A percentile compares a stretch with the other conserved stretches of the same genome.
phyloP scores from a whole-genome alignment of 2,329 filamentous ascomycete species.

The Colletotrichum phormii region DNA sequence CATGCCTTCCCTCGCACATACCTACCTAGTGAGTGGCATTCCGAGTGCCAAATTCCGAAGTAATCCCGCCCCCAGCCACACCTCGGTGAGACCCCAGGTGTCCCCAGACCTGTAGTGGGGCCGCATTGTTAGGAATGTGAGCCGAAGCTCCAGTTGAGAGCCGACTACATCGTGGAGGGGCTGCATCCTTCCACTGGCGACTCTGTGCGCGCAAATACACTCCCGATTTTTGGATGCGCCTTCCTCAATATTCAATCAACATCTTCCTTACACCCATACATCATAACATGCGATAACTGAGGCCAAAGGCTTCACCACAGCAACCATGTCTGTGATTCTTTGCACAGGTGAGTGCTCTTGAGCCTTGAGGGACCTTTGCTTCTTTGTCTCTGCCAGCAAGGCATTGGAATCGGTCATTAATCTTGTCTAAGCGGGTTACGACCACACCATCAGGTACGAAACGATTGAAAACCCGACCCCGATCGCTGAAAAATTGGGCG shows the following conservation, averaged over 20 bases:
- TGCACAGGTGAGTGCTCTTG: slow-evolving; percentile 64
- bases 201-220: slow-evolving; percentile 13
- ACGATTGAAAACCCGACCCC: background rate
- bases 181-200: slow-evolving; percentile 14
- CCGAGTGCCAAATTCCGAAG: slow-evolving; percentile 3
- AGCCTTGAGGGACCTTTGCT: background rate
- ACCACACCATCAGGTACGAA: slow-evolving; percentile 69
- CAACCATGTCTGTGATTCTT: slow-evolving; percentile 70
- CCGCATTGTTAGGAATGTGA: slow-evolving; percentile 25
- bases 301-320: slow-evolving; percentile 18
- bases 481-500: background rate
- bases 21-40: background rate
- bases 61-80: slow-evolving; percentile 17
- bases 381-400: background rate
- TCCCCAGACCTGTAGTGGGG: slow-evolving; percentile 34
- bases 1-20: too few relatives aligned
- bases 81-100: slow-evolving; percentile 11
- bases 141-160: slow-evolving; percentile 21
- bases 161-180: slow-evolving; percentile 34
- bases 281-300: slow-evolving; percentile 35
- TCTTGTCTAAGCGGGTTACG: slow-evolving; percentile 64
- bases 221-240: background rate
- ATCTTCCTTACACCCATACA: background rate
- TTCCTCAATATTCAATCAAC: background rate
- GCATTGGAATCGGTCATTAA: slow-evolving; percentile 14